A percentile compares a stretch with the other conserved stretches of the same genome.
These are phyloP conservation scores for Cucurbita pepo DNA, from an alignment of 306 rosid species.

Conservation along the genomic window DNA sequence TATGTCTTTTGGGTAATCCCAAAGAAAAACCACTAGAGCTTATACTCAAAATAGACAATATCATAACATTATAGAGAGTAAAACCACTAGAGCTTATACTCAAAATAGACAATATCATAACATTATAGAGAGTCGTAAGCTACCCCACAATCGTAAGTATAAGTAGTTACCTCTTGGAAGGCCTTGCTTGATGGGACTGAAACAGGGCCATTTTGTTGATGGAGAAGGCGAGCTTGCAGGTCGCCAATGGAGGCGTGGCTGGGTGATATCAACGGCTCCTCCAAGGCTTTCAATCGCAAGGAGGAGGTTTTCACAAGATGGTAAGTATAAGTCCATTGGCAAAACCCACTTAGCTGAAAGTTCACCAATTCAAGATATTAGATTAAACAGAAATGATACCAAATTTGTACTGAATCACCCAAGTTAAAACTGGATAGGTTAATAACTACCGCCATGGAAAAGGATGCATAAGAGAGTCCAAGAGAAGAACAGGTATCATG, in stretches of 20 bases:
- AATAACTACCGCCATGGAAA: constrained; percentile 20
- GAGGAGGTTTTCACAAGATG: constrained; percentile 36
- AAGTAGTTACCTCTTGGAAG: background rate
- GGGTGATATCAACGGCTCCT: constrained; percentile 4
- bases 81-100: too few relatives aligned
- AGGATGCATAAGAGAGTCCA: constrained; percentile 74
- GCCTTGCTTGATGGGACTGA: background rate
- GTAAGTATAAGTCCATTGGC: constrained; percentile 67
- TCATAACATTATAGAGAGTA: too few relatives aligned
- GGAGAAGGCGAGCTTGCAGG: constrained; percentile 40
- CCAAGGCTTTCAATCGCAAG: constrained; percentile 26
- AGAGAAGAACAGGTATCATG: constrained; percentile 20
- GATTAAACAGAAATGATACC: background rate
- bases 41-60: too few relatives aligned
- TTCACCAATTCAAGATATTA: background rate
- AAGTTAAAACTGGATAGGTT: background rate
- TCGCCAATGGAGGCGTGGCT: constrained; percentile 14
- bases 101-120: too few relatives aligned
- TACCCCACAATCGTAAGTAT: too few relatives aligned
- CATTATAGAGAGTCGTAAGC: too few relatives aligned
- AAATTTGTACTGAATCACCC: background rate
- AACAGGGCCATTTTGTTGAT: background rate
- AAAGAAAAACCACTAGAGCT: too few relatives aligned
- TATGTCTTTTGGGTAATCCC: too few relatives aligned
- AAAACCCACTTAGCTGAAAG: constrained; percentile 58